Evolutionary conservation across 2,329 filamentous ascomycete genomes (phyloP).

Genomic region (Apiospora arundinis): DNA sequence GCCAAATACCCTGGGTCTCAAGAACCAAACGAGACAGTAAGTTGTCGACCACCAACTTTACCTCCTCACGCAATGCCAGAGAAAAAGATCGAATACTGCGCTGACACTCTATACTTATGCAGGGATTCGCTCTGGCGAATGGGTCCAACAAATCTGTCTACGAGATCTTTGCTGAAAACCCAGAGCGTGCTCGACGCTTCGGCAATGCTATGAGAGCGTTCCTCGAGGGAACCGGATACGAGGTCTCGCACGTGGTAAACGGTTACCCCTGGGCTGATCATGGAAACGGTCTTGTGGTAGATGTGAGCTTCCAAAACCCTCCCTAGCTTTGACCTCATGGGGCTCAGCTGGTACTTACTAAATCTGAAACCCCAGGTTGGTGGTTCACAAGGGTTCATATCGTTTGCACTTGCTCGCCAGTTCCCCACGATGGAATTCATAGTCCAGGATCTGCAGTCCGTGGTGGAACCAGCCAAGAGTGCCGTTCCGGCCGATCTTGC

Average conservation of each 20-base stretch:
- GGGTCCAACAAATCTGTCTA: conserved; percentile 30
- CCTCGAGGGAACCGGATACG: neutral
- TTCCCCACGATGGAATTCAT: conserved; percentile 28
- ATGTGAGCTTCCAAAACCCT: conserved; percentile 25
- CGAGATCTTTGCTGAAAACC: conserved; percentile 28
- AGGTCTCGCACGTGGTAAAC: conserved; percentile 30
- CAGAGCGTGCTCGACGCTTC: conserved; percentile 32
- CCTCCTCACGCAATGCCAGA: neutral
- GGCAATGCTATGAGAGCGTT: conserved; percentile 31
- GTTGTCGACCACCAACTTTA: neutral
- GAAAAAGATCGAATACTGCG: neutral
- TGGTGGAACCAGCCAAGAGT: conserved; percentile 20
- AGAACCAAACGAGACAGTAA: conserved; percentile 31
- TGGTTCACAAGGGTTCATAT: conserved; percentile 27
- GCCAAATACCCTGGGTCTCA: conserved; percentile 28
- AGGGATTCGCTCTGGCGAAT: conserved; percentile 33
- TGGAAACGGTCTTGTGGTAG: conserved; percentile 26
- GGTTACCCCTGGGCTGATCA: conserved; percentile 30
- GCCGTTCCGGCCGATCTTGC: conserved; percentile 16
- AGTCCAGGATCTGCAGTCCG: conserved; percentile 38
- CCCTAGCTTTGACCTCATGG: neutral
- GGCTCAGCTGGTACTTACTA: neutral
- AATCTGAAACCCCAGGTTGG: conserved; percentile 25
- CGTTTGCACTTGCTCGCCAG: conserved; percentile 25
- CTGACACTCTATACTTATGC: neutral